Base-by-base conservation (phyloP, 805 yeast genomes). In the Metschnikowia kofuensis region DNA sequence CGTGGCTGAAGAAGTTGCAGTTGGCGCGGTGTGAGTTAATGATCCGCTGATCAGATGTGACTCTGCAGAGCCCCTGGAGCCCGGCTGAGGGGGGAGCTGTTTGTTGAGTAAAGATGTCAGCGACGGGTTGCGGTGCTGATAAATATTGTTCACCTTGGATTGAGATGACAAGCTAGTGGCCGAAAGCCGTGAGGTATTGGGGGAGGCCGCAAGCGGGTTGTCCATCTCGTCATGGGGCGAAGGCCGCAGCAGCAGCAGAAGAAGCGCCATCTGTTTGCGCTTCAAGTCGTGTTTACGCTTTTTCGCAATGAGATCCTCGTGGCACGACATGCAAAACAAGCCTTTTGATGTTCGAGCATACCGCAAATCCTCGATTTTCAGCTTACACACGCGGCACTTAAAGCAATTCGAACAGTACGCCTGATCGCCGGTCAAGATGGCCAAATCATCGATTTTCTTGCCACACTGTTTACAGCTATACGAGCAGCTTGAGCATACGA, bases 161-260 rank as follows among this genome's bases (percentile, higher is more conserved):
- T 42, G 42, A 27, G 50, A 12, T 35, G 35, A 11, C 27, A 27
- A 8, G 16, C 36, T 9, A 97, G 57, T 98, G 97, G 66, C 92
- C 97, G 32, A 97, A 97, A 21, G 97, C 97, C 57, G 90, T 90
- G 13, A 97, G 89, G 64, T 90, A 92, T 58, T 97, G 97, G 62
- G 91, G 6, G 27, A 8, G 4, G n/a, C 16, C 16, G 32, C 32
- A 12, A 35, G 26, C 3, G 50, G 48, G 13, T 39, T 30, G 4
- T 47, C 49, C 15, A 28, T 35, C 27, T 48, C 55, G 3, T 43
- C 50, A 31, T 30, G 36, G 16, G 52, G 48, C 14, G 47, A 45
- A 8, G 59, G 58, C 38, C 59, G 51, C 55, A 50, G 55, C 55
- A 45, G 61, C 56, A 64, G 59, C 66, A 51, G 59, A 59, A 61